phyloP scores from a whole-genome alignment of 768 basidiomycete genomes.

The Clitopilus passeckerianus region DNA sequence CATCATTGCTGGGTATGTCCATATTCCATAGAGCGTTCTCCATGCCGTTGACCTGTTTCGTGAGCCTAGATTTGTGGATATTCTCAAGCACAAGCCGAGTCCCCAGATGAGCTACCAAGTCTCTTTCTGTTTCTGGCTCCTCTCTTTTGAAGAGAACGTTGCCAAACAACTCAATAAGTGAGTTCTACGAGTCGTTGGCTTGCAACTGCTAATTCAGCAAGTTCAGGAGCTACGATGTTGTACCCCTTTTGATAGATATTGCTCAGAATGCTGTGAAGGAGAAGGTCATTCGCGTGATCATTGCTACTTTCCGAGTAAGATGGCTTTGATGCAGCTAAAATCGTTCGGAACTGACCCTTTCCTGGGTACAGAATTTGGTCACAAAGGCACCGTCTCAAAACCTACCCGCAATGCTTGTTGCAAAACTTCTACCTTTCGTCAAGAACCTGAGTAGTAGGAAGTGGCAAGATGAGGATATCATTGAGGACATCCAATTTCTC shows the following conservation, averaged over 20 bases:
- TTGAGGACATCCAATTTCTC: constrained; percentile 88
- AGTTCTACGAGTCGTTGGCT: constrained; percentile 13
- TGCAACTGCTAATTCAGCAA: not conserved
- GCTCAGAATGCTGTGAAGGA: constrained; percentile 93
- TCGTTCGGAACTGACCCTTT: not conserved
- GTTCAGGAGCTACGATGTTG: constrained; percentile 80
- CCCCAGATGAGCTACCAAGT: constrained; percentile 97
- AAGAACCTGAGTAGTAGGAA: constrained; percentile 82
- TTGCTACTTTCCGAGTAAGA: constrained; percentile 83
- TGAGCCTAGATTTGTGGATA: constrained; percentile 66
- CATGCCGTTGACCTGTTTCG: too few relatives aligned
- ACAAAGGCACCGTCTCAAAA: constrained; percentile 83
- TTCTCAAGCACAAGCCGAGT: constrained; percentile 72
- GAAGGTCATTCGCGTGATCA: constrained; percentile 90
- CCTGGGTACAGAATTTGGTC: constrained; percentile 69
- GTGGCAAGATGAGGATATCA: constrained; percentile 92
- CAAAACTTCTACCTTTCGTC: constrained; percentile 79
- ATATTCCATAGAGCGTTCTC: not conserved
- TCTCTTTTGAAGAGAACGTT: constrained; percentile 85
- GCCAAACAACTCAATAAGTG: constrained; percentile 87
- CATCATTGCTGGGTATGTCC: constrained; percentile 60
- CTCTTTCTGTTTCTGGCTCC: constrained; percentile 87
- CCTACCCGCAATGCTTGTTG: constrained; percentile 88
- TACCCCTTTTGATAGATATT: constrained; percentile 77
- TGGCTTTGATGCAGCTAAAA: not conserved